A percentile compares a stretch with the other conserved stretches of the same genome.
Evolutionary conservation across 306 rosid genomes (phyloP).

Genomic region (Inga laurina): DNA sequence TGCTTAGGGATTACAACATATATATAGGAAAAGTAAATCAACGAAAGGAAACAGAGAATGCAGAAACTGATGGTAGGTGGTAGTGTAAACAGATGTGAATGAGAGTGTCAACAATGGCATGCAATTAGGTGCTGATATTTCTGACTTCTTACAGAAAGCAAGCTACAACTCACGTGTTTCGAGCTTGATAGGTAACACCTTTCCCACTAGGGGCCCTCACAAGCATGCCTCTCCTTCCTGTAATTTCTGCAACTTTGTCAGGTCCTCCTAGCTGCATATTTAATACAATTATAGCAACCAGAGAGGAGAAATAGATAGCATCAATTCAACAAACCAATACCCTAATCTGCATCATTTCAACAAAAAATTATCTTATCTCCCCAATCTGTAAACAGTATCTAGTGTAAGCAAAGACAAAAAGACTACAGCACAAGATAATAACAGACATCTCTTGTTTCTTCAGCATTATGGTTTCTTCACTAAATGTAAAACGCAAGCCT

Average conservation of each 20-base stretch:
- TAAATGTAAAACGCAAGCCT: neutral
- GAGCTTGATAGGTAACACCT: constrained; percentile 97
- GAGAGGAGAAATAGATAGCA: constrained; percentile 24
- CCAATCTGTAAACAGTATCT: neutral
- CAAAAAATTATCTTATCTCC: neutral
- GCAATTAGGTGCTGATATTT: no score
- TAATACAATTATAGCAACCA: constrained; percentile 19
- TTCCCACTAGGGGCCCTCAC: constrained; percentile 90
- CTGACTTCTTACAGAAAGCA: no score
- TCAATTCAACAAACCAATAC: neutral
- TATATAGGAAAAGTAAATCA: no score
- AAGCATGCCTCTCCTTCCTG: constrained; percentile 99
- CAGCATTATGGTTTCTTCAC: neutral
- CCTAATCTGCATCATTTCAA: neutral
- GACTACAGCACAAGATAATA: neutral
- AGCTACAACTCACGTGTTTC: constrained; percentile 81
- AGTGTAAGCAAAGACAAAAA: neutral
- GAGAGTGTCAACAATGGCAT: no score
- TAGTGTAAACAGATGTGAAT: no score
- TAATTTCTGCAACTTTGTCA: constrained; percentile 93
- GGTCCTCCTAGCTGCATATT: constrained; percentile 90
- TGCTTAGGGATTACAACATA: no score
- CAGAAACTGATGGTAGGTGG: no score
- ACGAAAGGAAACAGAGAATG: no score
- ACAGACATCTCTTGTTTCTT: neutral